Evolutionary conservation across 2,329 filamentous ascomycete genomes (phyloP).

Genomic region (Cladophialophora carrionii): DNA sequence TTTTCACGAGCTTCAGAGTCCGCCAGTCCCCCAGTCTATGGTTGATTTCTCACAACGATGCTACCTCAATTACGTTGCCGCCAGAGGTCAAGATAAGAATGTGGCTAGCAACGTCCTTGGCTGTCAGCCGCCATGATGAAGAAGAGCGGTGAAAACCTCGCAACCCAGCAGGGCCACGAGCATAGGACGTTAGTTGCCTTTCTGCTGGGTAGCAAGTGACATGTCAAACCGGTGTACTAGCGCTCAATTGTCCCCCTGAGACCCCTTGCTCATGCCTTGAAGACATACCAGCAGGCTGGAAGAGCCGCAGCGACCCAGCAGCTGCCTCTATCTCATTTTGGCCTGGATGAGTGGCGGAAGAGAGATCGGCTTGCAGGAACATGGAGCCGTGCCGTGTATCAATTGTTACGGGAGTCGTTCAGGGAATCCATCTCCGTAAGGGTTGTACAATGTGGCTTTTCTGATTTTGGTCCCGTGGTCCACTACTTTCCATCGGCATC

Average conservation of each 20-base stretch:
- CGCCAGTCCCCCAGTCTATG: not conserved
- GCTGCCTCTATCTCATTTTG: not conserved
- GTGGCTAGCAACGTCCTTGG: not conserved
- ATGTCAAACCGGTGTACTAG: not conserved
- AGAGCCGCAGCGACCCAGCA: not conserved
- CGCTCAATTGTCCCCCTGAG: not conserved
- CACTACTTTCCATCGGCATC: not conserved
- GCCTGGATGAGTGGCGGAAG: not conserved
- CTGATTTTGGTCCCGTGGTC: not conserved
- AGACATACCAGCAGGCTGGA: not conserved
- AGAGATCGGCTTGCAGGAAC: not conserved
- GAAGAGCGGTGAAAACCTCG: not conserved
- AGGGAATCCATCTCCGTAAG: not conserved
- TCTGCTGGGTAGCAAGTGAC: not conserved
- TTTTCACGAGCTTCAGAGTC: not conserved
- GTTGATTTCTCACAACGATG: not conserved
- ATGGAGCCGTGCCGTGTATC: not conserved
- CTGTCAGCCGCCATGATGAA: not conserved
- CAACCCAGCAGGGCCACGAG: not conserved
- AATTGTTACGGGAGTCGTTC: not conserved
- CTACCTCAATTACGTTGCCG: not conserved
- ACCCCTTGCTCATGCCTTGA: not conserved
- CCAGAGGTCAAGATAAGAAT: not conserved
- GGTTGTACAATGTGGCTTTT: not conserved
- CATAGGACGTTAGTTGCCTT: not conserved